Evolutionary conservation across 495 filamentous ascomycete genomes (phyloP).

Genomic region (Aspergillus coremiiformis): DNA sequence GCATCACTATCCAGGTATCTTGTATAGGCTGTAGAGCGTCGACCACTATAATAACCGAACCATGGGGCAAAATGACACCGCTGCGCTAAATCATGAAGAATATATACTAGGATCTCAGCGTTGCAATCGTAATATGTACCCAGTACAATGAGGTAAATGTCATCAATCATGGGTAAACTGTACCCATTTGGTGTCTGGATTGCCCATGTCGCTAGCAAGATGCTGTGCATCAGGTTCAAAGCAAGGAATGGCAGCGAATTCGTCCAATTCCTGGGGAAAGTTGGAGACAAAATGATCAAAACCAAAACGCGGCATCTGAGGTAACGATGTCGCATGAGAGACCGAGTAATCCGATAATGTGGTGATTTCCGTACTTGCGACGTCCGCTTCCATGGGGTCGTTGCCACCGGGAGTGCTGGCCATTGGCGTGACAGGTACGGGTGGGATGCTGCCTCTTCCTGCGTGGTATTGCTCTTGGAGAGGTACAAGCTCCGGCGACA

Average conservation of each 20-base stretch:
- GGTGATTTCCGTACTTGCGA: slow-evolving; percentile 19
- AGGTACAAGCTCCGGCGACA: slow-evolving; percentile 28
- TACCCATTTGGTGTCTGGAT: slow-evolving; percentile 32
- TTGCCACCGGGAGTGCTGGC: slow-evolving; percentile 9
- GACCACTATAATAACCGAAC: neutral
- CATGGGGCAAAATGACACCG: neutral
- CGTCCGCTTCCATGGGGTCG: slow-evolving; percentile 15
- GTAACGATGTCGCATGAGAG: slow-evolving; percentile 22
- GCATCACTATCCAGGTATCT: slow-evolving; percentile 13
- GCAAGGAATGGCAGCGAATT: slow-evolving; percentile 42
- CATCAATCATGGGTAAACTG: slow-evolving; percentile 33
- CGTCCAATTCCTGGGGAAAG: slow-evolving; percentile 40
- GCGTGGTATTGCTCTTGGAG: slow-evolving; percentile 14
- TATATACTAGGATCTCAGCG: neutral
- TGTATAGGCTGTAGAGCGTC: neutral
- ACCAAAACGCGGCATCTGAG: slow-evolving; percentile 34
- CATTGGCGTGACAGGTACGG: slow-evolving; percentile 17
- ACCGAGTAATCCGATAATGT: slow-evolving; percentile 25
- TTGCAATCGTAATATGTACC: neutral
- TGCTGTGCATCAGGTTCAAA: slow-evolving; percentile 37
- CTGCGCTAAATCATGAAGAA: neutral
- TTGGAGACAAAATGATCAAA: slow-evolving; percentile 43
- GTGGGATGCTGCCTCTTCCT: slow-evolving; percentile 18
- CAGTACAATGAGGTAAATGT: neutral
- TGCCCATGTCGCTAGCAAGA: slow-evolving; percentile 22